Conservation (phyloP, 441 rosid genomes). For the Lepidium campestre region DNA sequence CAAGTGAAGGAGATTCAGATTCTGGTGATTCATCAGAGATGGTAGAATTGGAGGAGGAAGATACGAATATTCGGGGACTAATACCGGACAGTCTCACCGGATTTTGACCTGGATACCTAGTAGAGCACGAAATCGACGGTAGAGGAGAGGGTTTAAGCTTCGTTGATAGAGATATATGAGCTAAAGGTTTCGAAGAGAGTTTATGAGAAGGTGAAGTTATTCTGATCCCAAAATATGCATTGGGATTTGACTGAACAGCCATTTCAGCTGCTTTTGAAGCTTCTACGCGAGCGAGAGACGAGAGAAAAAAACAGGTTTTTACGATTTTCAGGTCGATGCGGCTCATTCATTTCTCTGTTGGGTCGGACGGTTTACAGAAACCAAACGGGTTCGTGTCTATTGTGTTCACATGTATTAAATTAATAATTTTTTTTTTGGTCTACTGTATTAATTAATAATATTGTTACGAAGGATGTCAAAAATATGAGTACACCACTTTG, state of each 20-base stretch:
- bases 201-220: slow-evolving; percentile 18
- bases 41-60: slow-evolving; percentile 19
- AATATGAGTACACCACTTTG: too few species aligned
- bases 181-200: slow-evolving; percentile 20
- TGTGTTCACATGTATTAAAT: neutral
- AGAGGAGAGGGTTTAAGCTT: slow-evolving; percentile 12
- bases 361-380: neutral
- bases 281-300: neutral
- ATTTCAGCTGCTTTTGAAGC: slow-evolving; percentile 19
- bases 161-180: slow-evolving; percentile 15
- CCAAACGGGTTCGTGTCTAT: neutral
- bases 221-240: slow-evolving; percentile 20
- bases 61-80: slow-evolving; percentile 25
- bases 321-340: neutral
- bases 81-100: neutral
- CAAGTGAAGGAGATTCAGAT: slow-evolving; percentile 7
- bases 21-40: slow-evolving; percentile 24
- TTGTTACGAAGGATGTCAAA: too few species aligned
- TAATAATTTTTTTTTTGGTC: too few species aligned
- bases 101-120: neutral
- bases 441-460: too few species aligned
- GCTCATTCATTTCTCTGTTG: neutral
- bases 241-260: slow-evolving; percentile 23
- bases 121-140: slow-evolving; percentile 12
- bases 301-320: slow-evolving; percentile 3